These are phyloP conservation scores for Hanseniaspora taiwanica DNA, from an alignment of 805 yeast species.

Conservation along the genomic window DNA sequence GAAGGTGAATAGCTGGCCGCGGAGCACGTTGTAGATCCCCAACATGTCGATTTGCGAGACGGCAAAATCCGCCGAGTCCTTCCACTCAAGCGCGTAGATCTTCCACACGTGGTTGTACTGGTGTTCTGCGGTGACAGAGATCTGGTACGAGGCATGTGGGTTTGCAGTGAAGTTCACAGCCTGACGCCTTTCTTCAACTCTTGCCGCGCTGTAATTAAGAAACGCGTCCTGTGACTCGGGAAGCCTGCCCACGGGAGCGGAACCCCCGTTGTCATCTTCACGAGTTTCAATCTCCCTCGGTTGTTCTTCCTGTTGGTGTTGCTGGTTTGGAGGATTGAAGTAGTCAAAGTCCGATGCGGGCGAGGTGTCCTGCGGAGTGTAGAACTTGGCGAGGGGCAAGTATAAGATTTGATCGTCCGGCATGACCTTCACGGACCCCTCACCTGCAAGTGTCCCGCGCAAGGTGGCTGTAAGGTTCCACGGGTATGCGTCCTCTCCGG, in stretches of 20 bases:
- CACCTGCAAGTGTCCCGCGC: background rate
- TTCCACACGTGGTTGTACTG: background rate
- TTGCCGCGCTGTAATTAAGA: background rate
- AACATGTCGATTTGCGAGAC: background rate
- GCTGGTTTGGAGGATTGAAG: background rate
- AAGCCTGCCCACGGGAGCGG: no score
- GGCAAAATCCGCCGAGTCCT: background rate
- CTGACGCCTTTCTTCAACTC: background rate
- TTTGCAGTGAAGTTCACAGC: background rate
- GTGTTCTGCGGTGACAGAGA: background rate
- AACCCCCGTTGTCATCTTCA: no score
- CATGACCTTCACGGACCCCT: no score
- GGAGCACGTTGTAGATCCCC: conserved; percentile 4
- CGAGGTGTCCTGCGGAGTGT: background rate
- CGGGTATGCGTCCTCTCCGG: conserved; percentile 16
- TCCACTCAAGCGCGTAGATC: background rate
- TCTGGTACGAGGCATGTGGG: background rate
- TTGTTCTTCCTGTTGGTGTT: background rate
- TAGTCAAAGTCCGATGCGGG: background rate
- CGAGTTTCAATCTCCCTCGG: no score
- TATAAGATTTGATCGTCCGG: background rate
- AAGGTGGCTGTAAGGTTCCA: conserved; percentile 38
- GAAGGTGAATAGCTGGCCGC: conserved; percentile 47
- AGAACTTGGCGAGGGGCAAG: background rate
- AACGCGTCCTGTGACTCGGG: background rate